phyloP scores from a whole-genome alignment of 768 basidiomycete genomes.

The Amanita pallidorosea region DNA sequence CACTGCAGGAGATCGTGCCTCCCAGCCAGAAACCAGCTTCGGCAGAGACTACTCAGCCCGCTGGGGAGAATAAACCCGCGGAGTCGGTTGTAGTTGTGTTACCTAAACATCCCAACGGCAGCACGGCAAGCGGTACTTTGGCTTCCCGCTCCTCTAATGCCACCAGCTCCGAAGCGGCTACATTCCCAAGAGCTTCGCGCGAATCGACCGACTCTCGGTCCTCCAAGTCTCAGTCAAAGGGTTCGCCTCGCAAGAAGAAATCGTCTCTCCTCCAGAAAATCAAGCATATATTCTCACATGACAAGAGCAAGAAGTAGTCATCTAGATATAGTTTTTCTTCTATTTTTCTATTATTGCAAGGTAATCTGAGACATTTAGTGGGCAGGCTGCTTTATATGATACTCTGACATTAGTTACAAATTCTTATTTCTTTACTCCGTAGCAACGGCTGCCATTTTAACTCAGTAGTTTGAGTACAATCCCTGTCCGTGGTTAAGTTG shows the following conservation, averaged over 20 bases:
- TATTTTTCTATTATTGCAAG: neutral
- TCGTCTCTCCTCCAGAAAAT: constrained; percentile 42
- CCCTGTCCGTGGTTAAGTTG: neutral
- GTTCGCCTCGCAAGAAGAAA: constrained; percentile 36
- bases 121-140: neutral
- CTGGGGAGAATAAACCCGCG: neutral
- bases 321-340: neutral
- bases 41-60: neutral
- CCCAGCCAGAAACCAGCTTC: neutral
- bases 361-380: neutral
- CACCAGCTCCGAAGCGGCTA: neutral
- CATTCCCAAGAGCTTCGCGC: constrained; percentile 1
- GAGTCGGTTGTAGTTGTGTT: neutral
- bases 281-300: constrained; percentile 37
- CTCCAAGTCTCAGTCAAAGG: neutral
- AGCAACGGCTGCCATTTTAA: neutral
- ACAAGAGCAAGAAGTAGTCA: constrained; percentile 23
- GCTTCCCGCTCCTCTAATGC: neutral
- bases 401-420: no score
- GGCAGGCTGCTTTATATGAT: neutral
- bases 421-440: neutral
- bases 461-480: neutral
- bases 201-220: neutral
- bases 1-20: neutral
- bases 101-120: neutral